Evolutionary conservation across 176 grass and related monocot genomes (phyloP).

Genomic region (Rhynchospora breviuscula): DNA sequence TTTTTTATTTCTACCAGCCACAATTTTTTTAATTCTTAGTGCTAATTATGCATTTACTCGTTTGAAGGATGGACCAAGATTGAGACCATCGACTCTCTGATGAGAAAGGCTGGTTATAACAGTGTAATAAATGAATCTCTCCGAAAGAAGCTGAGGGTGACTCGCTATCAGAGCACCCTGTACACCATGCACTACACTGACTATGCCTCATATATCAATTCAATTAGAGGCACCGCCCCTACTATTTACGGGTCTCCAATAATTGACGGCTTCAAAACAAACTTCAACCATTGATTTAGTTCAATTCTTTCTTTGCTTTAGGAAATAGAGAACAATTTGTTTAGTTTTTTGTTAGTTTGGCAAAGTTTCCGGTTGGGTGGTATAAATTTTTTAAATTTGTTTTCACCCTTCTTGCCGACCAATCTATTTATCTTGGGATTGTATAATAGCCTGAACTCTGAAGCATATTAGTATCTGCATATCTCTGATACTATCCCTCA

Average conservation of each 20-base stretch:
- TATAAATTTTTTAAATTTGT: conserved; percentile 33
- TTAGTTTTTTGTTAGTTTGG: conserved; percentile 26
- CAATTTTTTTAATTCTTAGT: background rate
- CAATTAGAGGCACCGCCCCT: conserved; percentile 45
- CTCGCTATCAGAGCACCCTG: conserved; percentile 87
- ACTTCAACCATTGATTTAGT: conserved; percentile 50
- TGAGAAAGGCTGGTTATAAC: conserved; percentile 91
- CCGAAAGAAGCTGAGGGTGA: conserved; percentile 68
- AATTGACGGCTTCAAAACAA: conserved; percentile 59
- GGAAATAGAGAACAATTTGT: conserved; percentile 16
- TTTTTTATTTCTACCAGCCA: background rate
- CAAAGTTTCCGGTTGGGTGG: background rate
- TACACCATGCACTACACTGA: conserved; percentile 84
- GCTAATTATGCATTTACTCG: conserved; percentile 2
- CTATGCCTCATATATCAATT: conserved; percentile 74
- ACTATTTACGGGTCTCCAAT: conserved; percentile 34
- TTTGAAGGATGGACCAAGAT: conserved; percentile 69
- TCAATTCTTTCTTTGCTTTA: conserved; percentile 3
- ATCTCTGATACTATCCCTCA: background rate
- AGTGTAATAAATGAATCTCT: conserved; percentile 58
- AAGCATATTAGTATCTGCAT: background rate
- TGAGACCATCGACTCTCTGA: conserved; percentile 88
- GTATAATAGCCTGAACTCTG: background rate
- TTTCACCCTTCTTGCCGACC: background rate
- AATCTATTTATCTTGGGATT: conserved; percentile 10